A percentile compares a stretch with the other conserved stretches of the same genome.
These are phyloP conservation scores for Diaporthe citriasiana DNA, from an alignment of 2,329 filamentous ascomycete species.

Conservation along the genomic window DNA sequence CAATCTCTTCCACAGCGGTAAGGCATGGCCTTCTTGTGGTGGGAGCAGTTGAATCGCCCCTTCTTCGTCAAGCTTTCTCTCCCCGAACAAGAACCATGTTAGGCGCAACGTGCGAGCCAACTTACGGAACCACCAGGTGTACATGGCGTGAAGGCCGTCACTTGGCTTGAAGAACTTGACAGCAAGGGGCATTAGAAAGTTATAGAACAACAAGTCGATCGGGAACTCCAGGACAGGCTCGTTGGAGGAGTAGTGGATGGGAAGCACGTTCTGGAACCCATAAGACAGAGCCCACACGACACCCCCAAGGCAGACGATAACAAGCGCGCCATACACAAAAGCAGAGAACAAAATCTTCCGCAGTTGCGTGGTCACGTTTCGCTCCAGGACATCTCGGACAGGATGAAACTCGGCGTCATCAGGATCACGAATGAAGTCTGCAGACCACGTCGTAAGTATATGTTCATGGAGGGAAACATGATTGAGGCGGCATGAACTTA, in stretches of 20 bases:
- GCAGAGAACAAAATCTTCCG: constrained; percentile 97
- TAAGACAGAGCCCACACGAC: constrained; percentile 92
- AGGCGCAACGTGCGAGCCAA: constrained; percentile 86
- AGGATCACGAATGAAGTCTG: constrained; percentile 96
- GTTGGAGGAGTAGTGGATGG: constrained; percentile 93
- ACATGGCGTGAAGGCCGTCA: constrained; percentile 86
- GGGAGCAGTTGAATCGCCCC: constrained; percentile 69
- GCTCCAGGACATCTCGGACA: constrained; percentile 94
- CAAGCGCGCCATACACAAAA: constrained; percentile 92
- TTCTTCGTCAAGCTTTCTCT: constrained; percentile 85
- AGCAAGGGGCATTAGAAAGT: constrained; percentile 92
- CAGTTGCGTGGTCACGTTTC: constrained; percentile 91
- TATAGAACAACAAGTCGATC: constrained; percentile 94
- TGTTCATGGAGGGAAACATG: neutral
- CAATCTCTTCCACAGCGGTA: constrained; percentile 57
- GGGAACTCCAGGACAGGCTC: constrained; percentile 95
- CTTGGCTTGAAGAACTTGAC: constrained; percentile 88
- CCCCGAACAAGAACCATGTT: constrained; percentile 93
- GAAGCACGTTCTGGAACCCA: constrained; percentile 79
- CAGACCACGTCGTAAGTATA: constrained; percentile 49
- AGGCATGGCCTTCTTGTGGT: constrained; percentile 50
- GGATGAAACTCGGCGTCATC: constrained; percentile 99
- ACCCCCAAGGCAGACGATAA: constrained; percentile 92
- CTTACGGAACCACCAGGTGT: constrained; percentile 95
- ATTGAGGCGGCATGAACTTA: constrained; percentile 60